Evolutionary conservation across 2,329 filamentous ascomycete species (phyloP).

Genomic region (Sclerotinia sclerotiorum): DNA sequence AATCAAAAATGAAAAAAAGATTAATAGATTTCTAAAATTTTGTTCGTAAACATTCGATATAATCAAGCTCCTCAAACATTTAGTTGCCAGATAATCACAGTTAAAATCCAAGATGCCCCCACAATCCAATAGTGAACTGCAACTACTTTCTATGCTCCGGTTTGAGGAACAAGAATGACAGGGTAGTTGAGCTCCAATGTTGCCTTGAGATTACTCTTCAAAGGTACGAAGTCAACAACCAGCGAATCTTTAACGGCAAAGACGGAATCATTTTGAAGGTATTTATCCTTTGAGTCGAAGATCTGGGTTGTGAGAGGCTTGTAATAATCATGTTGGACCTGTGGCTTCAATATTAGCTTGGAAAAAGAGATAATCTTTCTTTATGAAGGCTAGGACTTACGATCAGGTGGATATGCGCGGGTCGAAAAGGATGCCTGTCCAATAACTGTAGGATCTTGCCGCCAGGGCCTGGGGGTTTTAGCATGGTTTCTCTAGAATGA

Average conservation of each 20-base stretch:
- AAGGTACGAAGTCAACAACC: slow-evolving; percentile 51
- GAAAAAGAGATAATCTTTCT: not conserved
- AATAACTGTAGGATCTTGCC: slow-evolving; percentile 58
- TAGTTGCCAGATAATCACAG: not conserved
- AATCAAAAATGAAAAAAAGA: not conserved
- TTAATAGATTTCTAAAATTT: no score
- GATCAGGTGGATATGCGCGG: slow-evolving; percentile 64
- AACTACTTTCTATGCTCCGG: not conserved
- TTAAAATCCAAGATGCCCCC: not conserved
- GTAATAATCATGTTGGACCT: slow-evolving; percentile 46
- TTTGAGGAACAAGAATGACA: slow-evolving; percentile 29
- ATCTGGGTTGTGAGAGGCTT: slow-evolving; percentile 74
- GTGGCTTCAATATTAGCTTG: not conserved
- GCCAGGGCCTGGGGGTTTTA: slow-evolving; percentile 48
- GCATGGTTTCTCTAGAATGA: not conserved
- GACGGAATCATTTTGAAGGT: slow-evolving; percentile 54
- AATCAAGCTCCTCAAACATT: not conserved
- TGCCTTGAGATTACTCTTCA: slow-evolving; percentile 42
- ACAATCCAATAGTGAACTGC: not conserved
- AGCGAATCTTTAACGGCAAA: slow-evolving; percentile 56
- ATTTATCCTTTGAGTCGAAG: slow-evolving; percentile 67
- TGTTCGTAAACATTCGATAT: not conserved
- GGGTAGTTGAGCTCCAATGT: slow-evolving; percentile 40
- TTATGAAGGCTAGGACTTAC: slow-evolving; percentile 42
- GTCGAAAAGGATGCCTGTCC: slow-evolving; percentile 60